Conservation (phyloP, 805 yeast genomes). For the Hanseniaspora jakobsenii region DNA sequence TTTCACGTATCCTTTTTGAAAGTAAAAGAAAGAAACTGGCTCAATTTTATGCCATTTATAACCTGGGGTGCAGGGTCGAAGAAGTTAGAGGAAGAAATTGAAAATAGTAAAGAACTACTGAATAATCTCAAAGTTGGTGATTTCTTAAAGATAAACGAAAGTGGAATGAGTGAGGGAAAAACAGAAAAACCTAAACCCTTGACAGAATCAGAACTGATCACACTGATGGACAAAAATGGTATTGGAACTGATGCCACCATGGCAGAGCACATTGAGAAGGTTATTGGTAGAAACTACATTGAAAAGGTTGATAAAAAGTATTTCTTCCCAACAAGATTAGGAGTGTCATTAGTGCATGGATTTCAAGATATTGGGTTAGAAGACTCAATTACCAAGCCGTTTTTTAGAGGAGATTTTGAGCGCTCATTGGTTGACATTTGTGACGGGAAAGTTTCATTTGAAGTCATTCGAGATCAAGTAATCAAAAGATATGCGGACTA, state of each 20-base stretch:
- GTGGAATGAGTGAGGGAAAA: constrained; percentile 56
- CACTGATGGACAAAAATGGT: constrained; percentile 91
- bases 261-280: constrained; percentile 90
- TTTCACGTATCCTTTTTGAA: constrained; percentile 65
- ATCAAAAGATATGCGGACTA: constrained; percentile 41
- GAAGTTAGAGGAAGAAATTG: constrained; percentile 19
- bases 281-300: constrained; percentile 56
- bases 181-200: constrained; percentile 72
- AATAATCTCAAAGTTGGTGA: constrained; percentile 41
- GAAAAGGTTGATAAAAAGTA: constrained; percentile 28
- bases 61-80: constrained; percentile 49
- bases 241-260: constrained; percentile 99
- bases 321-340: constrained; percentile 69
- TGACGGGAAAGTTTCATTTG: constrained; percentile 27
- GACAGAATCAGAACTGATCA: constrained; percentile 86
- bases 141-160: constrained; percentile 39
- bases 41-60: constrained; percentile 50
- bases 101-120: not conserved
- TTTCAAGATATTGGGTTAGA: constrained; percentile 63
- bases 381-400: constrained; percentile 81
- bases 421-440: constrained; percentile 53
- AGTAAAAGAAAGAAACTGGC: constrained; percentile 61
- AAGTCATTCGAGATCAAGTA: not conserved
- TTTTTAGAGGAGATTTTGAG: constrained; percentile 68
- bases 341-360: constrained; percentile 78